These are phyloP conservation scores for Trichoderma reesei DNA, from an alignment of 495 filamentous ascomycete genomes.

Conservation along the genomic window DNA sequence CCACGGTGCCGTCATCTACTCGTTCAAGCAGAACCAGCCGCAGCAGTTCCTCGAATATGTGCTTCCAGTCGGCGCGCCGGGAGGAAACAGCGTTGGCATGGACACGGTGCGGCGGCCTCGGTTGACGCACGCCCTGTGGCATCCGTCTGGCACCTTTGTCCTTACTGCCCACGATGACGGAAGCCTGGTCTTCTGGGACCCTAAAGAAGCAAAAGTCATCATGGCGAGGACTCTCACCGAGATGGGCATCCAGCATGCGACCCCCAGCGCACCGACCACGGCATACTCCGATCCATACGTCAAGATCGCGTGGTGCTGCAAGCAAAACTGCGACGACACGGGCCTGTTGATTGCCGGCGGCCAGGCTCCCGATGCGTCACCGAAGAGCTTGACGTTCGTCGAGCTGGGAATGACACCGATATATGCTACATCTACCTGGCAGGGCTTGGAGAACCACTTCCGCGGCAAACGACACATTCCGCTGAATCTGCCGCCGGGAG, in stretches of 20 bases:
- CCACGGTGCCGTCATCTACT: constrained; percentile 78
- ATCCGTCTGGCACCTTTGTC: constrained; percentile 88
- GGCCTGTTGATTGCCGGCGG: constrained; percentile 82
- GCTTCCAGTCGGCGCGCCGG: constrained; percentile 71
- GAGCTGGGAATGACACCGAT: constrained; percentile 83
- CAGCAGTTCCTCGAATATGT: constrained; percentile 75
- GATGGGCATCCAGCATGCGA: constrained; percentile 52
- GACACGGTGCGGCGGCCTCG: constrained; percentile 54
- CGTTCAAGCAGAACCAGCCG: constrained; percentile 78
- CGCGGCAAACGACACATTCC: constrained; percentile 57
- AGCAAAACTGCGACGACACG: constrained; percentile 85
- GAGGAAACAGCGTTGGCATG: constrained; percentile 49
- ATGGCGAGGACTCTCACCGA: constrained; percentile 72
- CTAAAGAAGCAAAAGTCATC: constrained; percentile 78
- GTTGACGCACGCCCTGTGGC: constrained; percentile 77
- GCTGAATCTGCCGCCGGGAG: constrained; percentile 71
- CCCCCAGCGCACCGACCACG: constrained; percentile 27
- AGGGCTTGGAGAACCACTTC: constrained; percentile 66
- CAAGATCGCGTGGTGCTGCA: constrained; percentile 81
- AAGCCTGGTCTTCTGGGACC: constrained; percentile 87
- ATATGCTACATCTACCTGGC: constrained; percentile 84
- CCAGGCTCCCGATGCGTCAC: constrained; percentile 46
- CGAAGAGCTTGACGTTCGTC: constrained; percentile 73
- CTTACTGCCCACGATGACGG: constrained; percentile 82
- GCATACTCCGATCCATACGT: constrained; percentile 53